Conservation (phyloP, 2,329 filamentous ascomycete species). For the Fusarium tjaetaba region DNA sequence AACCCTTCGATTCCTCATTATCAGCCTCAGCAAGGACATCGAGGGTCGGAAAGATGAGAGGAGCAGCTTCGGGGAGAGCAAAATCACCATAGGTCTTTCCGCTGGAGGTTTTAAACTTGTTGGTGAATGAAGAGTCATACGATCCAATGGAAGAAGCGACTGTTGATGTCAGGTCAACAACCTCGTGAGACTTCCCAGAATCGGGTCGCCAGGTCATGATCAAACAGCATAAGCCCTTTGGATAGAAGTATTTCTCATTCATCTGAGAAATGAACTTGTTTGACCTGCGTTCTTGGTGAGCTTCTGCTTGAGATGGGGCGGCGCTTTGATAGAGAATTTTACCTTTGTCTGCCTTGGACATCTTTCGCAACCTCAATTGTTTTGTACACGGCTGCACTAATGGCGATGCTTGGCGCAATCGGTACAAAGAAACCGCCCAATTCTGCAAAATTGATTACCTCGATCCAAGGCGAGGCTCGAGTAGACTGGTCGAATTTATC, state of each 20-base stretch:
- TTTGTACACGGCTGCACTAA: constrained; percentile 1
- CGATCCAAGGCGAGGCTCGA: constrained; percentile 1
- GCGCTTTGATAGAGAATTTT: rapidly evolving
- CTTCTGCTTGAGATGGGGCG: not conserved
- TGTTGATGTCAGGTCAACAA: constrained; percentile 24
- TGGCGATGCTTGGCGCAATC: constrained; percentile 11
- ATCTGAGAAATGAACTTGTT: constrained; percentile 11
- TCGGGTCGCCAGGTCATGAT: constrained; percentile 64
- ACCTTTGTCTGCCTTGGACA: constrained; percentile 10
- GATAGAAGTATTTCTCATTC: constrained; percentile 60
- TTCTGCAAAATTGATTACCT: constrained; percentile 15
- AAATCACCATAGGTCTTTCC: constrained; percentile 43
- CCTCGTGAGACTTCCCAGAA: constrained; percentile 32
- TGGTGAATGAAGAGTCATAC: not conserved
- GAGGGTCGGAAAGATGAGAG: constrained; percentile 45
- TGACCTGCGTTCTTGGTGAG: not conserved
- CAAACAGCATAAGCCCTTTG: constrained; percentile 60
- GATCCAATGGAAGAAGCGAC: not conserved
- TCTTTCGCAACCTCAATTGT: constrained; percentile 5
- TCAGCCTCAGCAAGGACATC: constrained; percentile 8
- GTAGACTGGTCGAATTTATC: constrained; percentile 17
- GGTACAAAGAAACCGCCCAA: constrained; percentile 10
- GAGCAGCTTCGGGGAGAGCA: constrained; percentile 57
- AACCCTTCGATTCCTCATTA: constrained; percentile 1
- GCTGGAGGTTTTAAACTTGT: constrained; percentile 13